A percentile compares a stretch with the other conserved stretches of the same genome.
Evolutionary conservation across 768 basidiomycete genomes (phyloP).

Genomic region (Boletus speciosus): DNA sequence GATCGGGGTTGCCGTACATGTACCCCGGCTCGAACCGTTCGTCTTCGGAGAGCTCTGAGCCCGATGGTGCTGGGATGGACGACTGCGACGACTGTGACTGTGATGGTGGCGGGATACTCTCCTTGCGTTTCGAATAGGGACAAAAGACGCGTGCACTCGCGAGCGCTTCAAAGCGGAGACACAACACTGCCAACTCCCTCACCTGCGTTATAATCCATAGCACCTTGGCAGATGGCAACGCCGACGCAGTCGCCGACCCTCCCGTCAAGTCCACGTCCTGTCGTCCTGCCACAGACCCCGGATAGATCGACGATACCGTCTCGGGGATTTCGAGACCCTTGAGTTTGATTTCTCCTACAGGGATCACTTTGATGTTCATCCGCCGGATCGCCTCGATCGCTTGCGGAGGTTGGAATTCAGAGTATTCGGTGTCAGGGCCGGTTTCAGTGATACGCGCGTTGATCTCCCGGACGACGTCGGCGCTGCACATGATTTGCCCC

Average conservation of each 20-base stretch:
- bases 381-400: conserved; percentile 74
- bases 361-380: conserved; percentile 64
- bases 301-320: conserved; percentile 80
- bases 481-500: conserved; percentile 91
- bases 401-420: conserved; percentile 50
- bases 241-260: conserved; percentile 10
- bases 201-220: conserved; percentile 74
- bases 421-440: conserved; percentile 58
- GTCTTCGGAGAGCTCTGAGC: conserved; percentile 17
- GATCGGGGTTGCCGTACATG: conserved; percentile 57
- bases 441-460: conserved; percentile 52
- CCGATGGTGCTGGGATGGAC: background rate
- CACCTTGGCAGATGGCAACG: conserved; percentile 36
- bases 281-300: conserved; percentile 66
- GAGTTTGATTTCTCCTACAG: conserved; percentile 87
- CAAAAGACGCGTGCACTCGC: conserved; percentile 60
- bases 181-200: conserved; percentile 65
- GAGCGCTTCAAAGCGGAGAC: conserved; percentile 77
- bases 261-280: conserved; percentile 49
- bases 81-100: conserved; percentile 8
- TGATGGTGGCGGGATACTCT: conserved; percentile 18
- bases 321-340: conserved; percentile 95
- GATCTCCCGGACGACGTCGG: conserved; percentile 83
- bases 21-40: conserved; percentile 32
- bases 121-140: conserved; percentile 35